phyloP scores from a whole-genome alignment of 2,329 filamentous ascomycete species.

The Fusarium sp. region DNA sequence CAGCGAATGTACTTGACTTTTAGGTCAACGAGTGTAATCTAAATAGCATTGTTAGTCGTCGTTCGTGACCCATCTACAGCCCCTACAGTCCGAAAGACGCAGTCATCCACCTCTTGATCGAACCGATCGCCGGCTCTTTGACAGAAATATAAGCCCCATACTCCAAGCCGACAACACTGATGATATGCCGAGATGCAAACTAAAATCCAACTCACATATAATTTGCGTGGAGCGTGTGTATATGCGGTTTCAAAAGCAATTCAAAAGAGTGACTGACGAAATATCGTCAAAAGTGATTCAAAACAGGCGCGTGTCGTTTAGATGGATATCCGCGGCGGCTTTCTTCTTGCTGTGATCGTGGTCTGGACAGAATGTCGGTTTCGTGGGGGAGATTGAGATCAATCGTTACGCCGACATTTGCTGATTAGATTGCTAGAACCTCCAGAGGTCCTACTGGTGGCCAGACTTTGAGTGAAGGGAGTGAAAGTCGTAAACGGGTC shows the following conservation, averaged over 20 bases:
- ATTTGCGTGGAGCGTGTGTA: constrained; percentile 51
- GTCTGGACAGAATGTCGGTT: constrained; percentile 36
- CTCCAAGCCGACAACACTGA: background rate
- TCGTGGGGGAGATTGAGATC: constrained; percentile 47
- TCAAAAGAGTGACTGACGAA: constrained; percentile 65
- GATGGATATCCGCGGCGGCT: constrained; percentile 43
- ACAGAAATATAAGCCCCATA: too few relatives aligned
- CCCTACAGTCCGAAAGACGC: background rate
- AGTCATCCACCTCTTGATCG: background rate
- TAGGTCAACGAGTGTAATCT: constrained; percentile 66
- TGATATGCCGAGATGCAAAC: background rate
- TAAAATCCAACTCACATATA: constrained; percentile 47
- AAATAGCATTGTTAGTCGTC: constrained; percentile 22
- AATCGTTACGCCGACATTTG: constrained; percentile 54
- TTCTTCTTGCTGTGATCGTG: constrained; percentile 31
- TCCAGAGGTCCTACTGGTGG: constrained; percentile 50
- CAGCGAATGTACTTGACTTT: constrained; percentile 74
- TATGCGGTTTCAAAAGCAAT: constrained; percentile 49
- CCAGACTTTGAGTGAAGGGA: constrained; percentile 46
- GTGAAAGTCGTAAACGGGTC: constrained; percentile 40
- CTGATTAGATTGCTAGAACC: constrained; percentile 50
- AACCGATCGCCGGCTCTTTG: background rate
- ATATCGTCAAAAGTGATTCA: constrained; percentile 57
- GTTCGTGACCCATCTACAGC: background rate
- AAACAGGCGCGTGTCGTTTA: constrained; percentile 51